Evolutionary conservation across 2,329 filamentous ascomycete species (phyloP), one percentile per base, ranked within the genome.

Genomic region (Bretziella fagacearum): DNA sequence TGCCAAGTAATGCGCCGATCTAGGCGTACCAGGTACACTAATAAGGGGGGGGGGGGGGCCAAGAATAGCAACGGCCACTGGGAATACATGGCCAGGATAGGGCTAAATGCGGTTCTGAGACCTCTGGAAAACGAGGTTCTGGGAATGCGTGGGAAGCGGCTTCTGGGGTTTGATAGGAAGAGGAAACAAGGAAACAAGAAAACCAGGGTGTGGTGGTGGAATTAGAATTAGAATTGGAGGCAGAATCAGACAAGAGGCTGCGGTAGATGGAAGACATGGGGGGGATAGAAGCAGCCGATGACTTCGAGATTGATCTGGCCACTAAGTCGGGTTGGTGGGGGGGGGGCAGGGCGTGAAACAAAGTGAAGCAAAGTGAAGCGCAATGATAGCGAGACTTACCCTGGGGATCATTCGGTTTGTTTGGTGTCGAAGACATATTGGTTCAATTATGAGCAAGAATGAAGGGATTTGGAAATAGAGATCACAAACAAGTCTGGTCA

Each of bases 331-430:
- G n/a, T 37, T 42, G 29, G 36, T 26, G n/a, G 17, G n/a, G 18
- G 6, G 18, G 20, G 35, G 35, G 23, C 20, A 22, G n/a, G 35
- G 17, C 11, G 15, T 20, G 8, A 39, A 39, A 20, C 6, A 13
- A 20, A 20, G 35, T 39, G 35, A 39, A 39, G 20, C 17, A 7
- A 18, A 22, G 10, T n/a, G 17, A n/a, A 39, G 13, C 35, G n/a
- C 7, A 20, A 22, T n/a, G 15, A 47, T 47, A 36, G 22, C 33
- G 44, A 50, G 48, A 50, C 48, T 50, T 50, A 50, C 48, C 44
- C 44, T 42, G 44, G 40, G 43, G 43, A 46, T 50, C 48, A 27
- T 26, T 29, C 45, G 32, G 30, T 47, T 45, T 43, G 44, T 41
- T 46, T 27, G 33, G 36, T 22, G 37, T 25, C 15, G 44, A 25